Evolutionary conservation across 176 grass and related monocot genomes (phyloP).

Genomic region (Oryza punctata): DNA sequence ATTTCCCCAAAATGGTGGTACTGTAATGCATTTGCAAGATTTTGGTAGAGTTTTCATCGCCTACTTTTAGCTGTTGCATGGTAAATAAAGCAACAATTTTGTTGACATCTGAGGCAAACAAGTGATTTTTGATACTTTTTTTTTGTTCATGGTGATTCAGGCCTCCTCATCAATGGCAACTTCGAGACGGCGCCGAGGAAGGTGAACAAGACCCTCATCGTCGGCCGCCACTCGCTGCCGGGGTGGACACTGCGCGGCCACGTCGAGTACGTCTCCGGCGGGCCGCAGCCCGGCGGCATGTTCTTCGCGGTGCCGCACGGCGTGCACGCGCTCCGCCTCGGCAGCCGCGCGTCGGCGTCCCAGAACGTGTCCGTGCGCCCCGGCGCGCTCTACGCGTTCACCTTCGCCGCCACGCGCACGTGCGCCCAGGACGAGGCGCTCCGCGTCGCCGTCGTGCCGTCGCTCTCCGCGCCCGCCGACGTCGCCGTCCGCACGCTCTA

Average conservation of each 20-base stretch:
- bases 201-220: constrained; percentile 87
- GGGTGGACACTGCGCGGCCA: constrained; percentile 76
- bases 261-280: constrained; percentile 82
- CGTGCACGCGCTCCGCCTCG: constrained; percentile 86
- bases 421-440: constrained; percentile 92
- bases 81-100: background rate
- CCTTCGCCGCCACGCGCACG: constrained; percentile 89
- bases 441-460: constrained; percentile 61
- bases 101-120: background rate
- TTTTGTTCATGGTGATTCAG: constrained; percentile 23
- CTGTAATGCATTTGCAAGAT: background rate
- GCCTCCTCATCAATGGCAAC: constrained; percentile 87
- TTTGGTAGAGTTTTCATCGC: background rate
- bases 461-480: constrained; percentile 69
- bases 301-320: constrained; percentile 85
- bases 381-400: constrained; percentile 79
- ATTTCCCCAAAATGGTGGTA: background rate
- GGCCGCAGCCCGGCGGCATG: constrained; percentile 89
- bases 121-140: background rate
- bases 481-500: constrained; percentile 86
- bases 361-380: constrained; percentile 90
- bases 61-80: background rate
- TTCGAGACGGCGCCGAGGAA: constrained; percentile 77
- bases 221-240: constrained; percentile 85
- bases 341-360: constrained; percentile 62